phyloP scores from a whole-genome alignment of 2,329 filamentous ascomycete species.

The Trichoderma atrobrunneum region DNA sequence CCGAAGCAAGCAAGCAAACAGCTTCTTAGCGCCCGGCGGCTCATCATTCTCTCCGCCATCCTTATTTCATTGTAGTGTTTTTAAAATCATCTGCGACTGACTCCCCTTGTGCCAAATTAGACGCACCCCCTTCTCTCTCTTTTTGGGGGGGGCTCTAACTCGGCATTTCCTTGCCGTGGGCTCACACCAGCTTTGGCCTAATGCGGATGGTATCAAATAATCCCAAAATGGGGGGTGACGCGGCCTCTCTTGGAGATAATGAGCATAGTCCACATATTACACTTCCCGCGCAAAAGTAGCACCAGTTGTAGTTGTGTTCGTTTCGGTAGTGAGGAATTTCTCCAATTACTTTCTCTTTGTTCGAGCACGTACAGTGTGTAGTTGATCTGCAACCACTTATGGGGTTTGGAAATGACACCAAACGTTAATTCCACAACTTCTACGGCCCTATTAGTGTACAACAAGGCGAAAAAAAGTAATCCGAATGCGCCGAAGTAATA shows the following conservation, averaged over 20 bases:
- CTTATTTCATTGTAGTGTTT: neutral
- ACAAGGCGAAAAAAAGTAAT: neutral
- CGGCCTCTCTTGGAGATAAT: neutral
- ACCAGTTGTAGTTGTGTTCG: neutral
- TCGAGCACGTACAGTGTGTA: neutral
- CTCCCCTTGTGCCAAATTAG: neutral
- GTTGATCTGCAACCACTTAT: neutral
- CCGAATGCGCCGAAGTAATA: neutral
- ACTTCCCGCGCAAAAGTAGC: neutral
- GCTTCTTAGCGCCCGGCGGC: neutral
- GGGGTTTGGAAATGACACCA: neutral
- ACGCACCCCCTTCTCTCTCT: neutral
- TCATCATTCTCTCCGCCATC: neutral
- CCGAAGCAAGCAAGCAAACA: neutral
- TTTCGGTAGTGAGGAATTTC: neutral
- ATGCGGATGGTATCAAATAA: slow-evolving; percentile 11
- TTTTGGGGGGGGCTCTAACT: neutral
- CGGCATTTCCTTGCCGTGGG: slow-evolving; percentile 14
- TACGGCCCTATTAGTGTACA: neutral
- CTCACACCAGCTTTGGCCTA: neutral
- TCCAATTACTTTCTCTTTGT: neutral
- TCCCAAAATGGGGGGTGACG: slow-evolving; percentile 4
- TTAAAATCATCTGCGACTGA: neutral
- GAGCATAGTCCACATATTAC: neutral
- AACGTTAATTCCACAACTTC: neutral